Evolutionary conservation across 2,329 filamentous ascomycete genomes (phyloP).

Genomic region (Fusarium newnesense): DNA sequence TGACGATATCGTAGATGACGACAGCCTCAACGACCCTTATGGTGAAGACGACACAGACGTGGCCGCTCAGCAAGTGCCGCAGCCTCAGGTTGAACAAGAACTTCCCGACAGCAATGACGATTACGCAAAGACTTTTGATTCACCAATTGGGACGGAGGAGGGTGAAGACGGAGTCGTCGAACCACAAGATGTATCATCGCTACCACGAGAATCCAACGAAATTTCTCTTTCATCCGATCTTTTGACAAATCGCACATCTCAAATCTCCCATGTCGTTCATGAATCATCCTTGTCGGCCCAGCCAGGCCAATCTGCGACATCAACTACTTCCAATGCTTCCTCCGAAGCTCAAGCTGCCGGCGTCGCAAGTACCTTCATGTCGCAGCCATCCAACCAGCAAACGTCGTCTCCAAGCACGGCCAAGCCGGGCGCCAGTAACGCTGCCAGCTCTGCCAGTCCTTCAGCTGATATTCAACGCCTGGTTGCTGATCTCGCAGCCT

Average conservation of each 20-base stretch:
- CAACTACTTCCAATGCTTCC: slow-evolving; percentile 44
- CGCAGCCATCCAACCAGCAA: slow-evolving; percentile 39
- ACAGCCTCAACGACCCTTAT: slow-evolving; percentile 61
- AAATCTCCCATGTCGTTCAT: slow-evolving; percentile 47
- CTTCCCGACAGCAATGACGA: slow-evolving; percentile 56
- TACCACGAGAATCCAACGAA: slow-evolving; percentile 55
- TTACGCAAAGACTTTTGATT: slow-evolving; percentile 63
- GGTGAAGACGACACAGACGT: slow-evolving; percentile 51
- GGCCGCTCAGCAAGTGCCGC: slow-evolving; percentile 41
- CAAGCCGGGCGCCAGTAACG: slow-evolving; percentile 43
- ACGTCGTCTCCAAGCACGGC: slow-evolving; percentile 41
- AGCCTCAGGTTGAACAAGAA: slow-evolving; percentile 45
- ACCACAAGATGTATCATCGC: slow-evolving; percentile 57
- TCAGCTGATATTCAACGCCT: slow-evolving; percentile 54
- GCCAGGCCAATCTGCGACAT: slow-evolving; percentile 39
- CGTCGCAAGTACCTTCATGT: slow-evolving; percentile 30
- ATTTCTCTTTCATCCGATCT: slow-evolving; percentile 54
- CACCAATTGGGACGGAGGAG: slow-evolving; percentile 53
- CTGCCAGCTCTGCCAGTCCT: slow-evolving; percentile 45
- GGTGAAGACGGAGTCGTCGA: slow-evolving; percentile 50
- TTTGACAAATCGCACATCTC: slow-evolving; percentile 48
- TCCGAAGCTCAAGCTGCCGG: slow-evolving; percentile 43
- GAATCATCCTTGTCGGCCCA: slow-evolving; percentile 45
- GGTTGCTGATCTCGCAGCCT: slow-evolving; percentile 55
- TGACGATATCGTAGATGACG: slow-evolving; percentile 56